phyloP scores from a whole-genome alignment of 73 alveolate species.

The Blepharisma japonicum region DNA sequence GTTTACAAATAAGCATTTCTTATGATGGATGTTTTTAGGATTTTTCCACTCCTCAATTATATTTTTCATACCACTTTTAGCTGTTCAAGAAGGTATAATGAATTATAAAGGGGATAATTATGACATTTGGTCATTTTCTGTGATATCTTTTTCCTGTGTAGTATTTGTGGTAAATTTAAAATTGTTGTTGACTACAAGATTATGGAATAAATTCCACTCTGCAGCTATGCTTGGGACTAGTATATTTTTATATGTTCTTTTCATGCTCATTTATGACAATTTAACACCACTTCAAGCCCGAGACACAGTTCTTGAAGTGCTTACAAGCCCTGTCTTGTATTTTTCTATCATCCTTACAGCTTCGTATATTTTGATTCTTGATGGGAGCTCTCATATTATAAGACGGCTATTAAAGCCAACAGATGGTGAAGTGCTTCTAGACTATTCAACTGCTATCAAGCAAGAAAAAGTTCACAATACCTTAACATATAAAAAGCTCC shows the following conservation, averaged over 20 bases:
- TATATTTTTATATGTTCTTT: background rate
- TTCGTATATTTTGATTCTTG: too few relatives aligned
- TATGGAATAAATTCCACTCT: conserved; percentile 35
- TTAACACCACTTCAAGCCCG: background rate
- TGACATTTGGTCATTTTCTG: conserved; percentile 41
- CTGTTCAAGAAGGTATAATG: conserved; percentile 29
- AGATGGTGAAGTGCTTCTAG: too few relatives aligned
- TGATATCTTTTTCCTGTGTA: conserved; percentile 38
- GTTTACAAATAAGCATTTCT: conserved; percentile 38
- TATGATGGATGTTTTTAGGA: conserved; percentile 39
- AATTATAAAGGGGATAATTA: conserved; percentile 28
- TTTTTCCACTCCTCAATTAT: conserved; percentile 34
- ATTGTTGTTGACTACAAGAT: conserved; percentile 35
- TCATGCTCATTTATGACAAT: conserved; percentile 7
- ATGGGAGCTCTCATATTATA: too few relatives aligned
- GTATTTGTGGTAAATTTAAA: conserved; percentile 39
- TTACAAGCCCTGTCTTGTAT: background rate
- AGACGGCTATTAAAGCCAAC: too few relatives aligned
- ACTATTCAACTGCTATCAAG: too few relatives aligned
- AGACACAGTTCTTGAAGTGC: conserved; percentile 1
- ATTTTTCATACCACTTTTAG: conserved; percentile 37
- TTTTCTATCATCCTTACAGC: background rate
- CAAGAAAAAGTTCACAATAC: too few relatives aligned
- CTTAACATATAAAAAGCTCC: too few relatives aligned
- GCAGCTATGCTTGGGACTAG: conserved; percentile 16